Base-by-base conservation (phyloP, 2,329 filamentous ascomycete genomes). In the Trichoderma cornu-damae region DNA sequence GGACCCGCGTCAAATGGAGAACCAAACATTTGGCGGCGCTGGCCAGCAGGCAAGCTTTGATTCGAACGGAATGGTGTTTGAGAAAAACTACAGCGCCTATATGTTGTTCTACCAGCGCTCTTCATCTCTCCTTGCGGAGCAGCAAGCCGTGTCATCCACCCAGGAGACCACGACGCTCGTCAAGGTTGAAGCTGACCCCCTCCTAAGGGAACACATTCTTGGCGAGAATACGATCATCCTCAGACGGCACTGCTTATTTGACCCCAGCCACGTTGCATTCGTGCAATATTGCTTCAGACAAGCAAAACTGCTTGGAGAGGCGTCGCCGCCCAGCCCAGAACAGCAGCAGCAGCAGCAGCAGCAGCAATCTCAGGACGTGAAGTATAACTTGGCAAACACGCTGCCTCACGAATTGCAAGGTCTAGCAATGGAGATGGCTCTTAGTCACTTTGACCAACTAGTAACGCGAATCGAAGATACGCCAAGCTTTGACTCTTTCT, bases 31-130 rank as follows among this genome's bases (percentile, higher is more conserved):
- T 73, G 89, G 89, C n/a, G 89, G 89, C 1, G 68, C 75, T 4
- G 85, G 87, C 59, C 79, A 79, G 58, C 75, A 79, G 7, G 62
- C 74, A 59, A 65, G 79, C 61, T 74, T 77, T 65, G 74, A 80
- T 60, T 67, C 65, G 49, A 72, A 75, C 64, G 73, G 75, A 59
- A 68, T 77, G 16, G 63, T 76, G 0, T 84, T 80, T 62, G 82
- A 86, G 65, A 93, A 92, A 71, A 81, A 82, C 4, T 87, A 87
- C 77, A 97, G 90, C 69, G 94, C 93, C 11, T 99, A 99, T 71
- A 97, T 99, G 89, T 80, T 99, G 7, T 97, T 99, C 71, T 99
- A 99, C 70, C 89, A 96, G 70, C 85, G 94, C 48, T 82, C 85
- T 3, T 86, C 86, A 0, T 82, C 83, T 4, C 77, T 92, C 57